phyloP scores from a whole-genome alignment of 805 yeast species.

The Priceomyces fermenticarens region DNA sequence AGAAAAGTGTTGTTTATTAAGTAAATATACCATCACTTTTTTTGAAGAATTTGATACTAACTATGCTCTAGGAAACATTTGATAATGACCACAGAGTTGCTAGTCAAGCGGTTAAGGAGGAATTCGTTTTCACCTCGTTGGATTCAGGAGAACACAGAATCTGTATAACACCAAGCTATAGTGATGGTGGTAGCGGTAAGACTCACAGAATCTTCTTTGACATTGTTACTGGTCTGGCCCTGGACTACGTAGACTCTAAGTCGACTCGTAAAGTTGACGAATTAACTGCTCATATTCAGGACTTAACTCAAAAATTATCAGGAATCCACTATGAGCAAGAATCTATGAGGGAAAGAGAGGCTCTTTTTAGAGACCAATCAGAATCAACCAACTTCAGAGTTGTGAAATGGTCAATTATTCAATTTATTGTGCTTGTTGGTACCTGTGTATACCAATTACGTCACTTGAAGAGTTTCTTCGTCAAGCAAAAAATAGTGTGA shows the following conservation, averaged over 20 bases:
- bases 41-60: slow-evolving; percentile 4
- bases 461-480: slow-evolving; percentile 77
- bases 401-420: slow-evolving; percentile 70
- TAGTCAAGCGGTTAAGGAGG: slow-evolving; percentile 59
- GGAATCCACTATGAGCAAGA: slow-evolving; percentile 44
- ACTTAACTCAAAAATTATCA: slow-evolving; percentile 38
- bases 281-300: slow-evolving; percentile 35
- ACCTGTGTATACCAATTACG: slow-evolving; percentile 76
- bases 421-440: slow-evolving; percentile 60
- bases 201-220: slow-evolving; percentile 72
- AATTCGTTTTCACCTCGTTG: slow-evolving; percentile 76
- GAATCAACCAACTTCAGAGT: slow-evolving; percentile 75
- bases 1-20: too few relatives aligned
- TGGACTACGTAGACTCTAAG: slow-evolving; percentile 59
- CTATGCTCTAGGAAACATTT: slow-evolving; percentile 47
- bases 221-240: slow-evolving; percentile 63
- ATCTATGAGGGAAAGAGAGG: slow-evolving; percentile 71
- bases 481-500: slow-evolving; percentile 80
- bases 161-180: slow-evolving; percentile 59
- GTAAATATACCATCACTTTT: not conserved
- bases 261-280: slow-evolving; percentile 50
- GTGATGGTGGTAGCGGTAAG: slow-evolving; percentile 68
- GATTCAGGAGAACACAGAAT: slow-evolving; percentile 84
- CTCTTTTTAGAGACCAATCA: slow-evolving; percentile 69
- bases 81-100: slow-evolving; percentile 80